phyloP scores from a whole-genome alignment of 2,329 filamentous ascomycete genomes.

The Diaporthe sp. region DNA sequence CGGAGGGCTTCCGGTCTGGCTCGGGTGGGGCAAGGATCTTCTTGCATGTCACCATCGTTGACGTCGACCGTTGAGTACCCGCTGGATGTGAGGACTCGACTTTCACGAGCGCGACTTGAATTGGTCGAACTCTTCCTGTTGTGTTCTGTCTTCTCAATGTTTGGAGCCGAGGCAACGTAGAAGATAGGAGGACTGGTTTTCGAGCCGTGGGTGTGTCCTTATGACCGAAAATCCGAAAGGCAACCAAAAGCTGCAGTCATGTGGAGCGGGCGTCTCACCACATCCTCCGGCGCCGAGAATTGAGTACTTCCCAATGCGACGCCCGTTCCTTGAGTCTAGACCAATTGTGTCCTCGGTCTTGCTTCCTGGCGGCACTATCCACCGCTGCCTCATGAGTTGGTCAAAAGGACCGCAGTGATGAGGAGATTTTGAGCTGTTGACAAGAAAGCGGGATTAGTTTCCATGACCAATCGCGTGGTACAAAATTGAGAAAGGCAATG shows the following conservation, averaged over 20 bases:
- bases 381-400: neutral
- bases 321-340: neutral
- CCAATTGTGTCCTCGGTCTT: neutral
- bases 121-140: neutral
- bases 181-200: neutral
- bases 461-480: neutral
- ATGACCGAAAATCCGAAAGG: neutral
- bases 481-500: neutral
- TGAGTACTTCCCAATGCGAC: neutral
- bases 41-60: neutral
- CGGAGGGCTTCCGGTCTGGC: slow-evolving; percentile 8
- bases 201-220: neutral
- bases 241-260: slow-evolving; percentile 8
- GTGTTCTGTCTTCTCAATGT: neutral
- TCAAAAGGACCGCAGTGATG: neutral
- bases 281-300: neutral
- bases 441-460: neutral
- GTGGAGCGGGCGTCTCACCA: slow-evolving; percentile 18
- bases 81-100: neutral
- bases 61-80: slow-evolving; percentile 2
- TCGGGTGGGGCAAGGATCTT: neutral
- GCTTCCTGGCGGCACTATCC: neutral
- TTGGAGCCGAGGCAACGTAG: neutral
- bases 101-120: neutral
- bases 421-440: neutral